A percentile compares a stretch with the other conserved stretches of the same genome.
phyloP scores from a whole-genome alignment of 2,329 filamentous ascomycete species.

The Xylaria multiplex region DNA sequence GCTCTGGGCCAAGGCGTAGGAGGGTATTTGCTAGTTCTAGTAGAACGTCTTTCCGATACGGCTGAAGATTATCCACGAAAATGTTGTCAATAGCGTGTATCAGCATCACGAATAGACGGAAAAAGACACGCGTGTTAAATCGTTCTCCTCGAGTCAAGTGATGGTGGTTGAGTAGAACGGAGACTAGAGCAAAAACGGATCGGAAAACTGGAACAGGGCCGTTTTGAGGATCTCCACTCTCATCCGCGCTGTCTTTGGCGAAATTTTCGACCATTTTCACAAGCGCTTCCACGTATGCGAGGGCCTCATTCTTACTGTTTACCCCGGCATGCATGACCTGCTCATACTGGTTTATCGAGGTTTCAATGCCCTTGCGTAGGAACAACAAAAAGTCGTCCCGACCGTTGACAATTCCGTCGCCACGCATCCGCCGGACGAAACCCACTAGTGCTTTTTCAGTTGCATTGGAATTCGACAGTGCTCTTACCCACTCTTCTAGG shows the following conservation, averaged over 20 bases:
- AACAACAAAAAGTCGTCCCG: constrained; percentile 83
- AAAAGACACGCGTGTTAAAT: constrained; percentile 91
- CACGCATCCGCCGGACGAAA: constrained; percentile 87
- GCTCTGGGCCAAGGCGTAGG: constrained; percentile 76
- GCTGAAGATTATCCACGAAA: constrained; percentile 66
- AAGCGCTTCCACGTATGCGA: constrained; percentile 78
- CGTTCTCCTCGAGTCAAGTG: constrained; percentile 81
- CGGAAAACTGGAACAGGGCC: constrained; percentile 78
- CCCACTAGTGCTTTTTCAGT: constrained; percentile 76
- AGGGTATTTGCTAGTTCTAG: constrained; percentile 77
- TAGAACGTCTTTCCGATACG: constrained; percentile 75
- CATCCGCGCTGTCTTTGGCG: constrained; percentile 75
- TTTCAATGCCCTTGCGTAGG: constrained; percentile 81
- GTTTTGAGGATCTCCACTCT: constrained; percentile 65
- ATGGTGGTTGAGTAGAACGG: constrained; percentile 86
- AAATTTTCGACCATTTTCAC: constrained; percentile 82
- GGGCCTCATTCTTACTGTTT: constrained; percentile 63
- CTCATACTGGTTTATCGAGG: constrained; percentile 81
- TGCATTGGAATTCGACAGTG: constrained; percentile 80
- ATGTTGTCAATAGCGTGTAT: constrained; percentile 76
- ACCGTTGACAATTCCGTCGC: constrained; percentile 75
- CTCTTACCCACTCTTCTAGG: constrained; percentile 92
- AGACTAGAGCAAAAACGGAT: constrained; percentile 78
- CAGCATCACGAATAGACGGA: constrained; percentile 85
- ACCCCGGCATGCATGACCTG: constrained; percentile 71